Evolutionary conservation across 768 basidiomycete species (phyloP).

Genomic region (Amanita brunnescens): DNA sequence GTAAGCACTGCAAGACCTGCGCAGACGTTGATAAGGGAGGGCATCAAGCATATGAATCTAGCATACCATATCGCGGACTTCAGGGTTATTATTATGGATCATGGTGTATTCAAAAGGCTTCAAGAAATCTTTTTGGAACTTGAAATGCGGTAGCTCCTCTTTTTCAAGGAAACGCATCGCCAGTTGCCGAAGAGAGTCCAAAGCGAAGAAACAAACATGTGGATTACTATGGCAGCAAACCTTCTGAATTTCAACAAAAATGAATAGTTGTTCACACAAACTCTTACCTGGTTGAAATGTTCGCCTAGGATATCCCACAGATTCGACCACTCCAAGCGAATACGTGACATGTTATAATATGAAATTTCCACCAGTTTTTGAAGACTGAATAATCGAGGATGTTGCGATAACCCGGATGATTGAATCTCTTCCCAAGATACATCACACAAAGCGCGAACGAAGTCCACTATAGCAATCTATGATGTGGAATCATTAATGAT

Average conservation of each 20-base stretch:
- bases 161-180: conserved; percentile 99
- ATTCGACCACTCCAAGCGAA: conserved; percentile 96
- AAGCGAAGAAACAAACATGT: conserved; percentile 91
- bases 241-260: conserved; percentile 30
- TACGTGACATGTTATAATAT: conserved; percentile 98
- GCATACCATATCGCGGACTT: conserved; percentile 88
- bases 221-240: conserved; percentile 98
- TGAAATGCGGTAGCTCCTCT: conserved; percentile 95
- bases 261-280: not conserved
- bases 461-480: conserved; percentile 94
- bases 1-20: conserved; percentile 92
- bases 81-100: conserved; percentile 92
- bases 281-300: conserved; percentile 89
- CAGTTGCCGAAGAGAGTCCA: conserved; percentile 92
- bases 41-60: not conserved
- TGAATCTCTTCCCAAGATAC: conserved; percentile 99
- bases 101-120: conserved; percentile 98
- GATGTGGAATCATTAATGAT: not conserved
- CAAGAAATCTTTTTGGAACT: conserved; percentile 98
- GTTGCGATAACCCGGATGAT: conserved; percentile 88
- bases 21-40: conserved; percentile 5
- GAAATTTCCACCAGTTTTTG: conserved; percentile 99
- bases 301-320: conserved; percentile 97
- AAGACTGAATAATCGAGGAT: conserved; percentile 91
- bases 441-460: conserved; percentile 91